phyloP scores from a whole-genome alignment of 768 basidiomycete genomes.

The Suillus spraguei region DNA sequence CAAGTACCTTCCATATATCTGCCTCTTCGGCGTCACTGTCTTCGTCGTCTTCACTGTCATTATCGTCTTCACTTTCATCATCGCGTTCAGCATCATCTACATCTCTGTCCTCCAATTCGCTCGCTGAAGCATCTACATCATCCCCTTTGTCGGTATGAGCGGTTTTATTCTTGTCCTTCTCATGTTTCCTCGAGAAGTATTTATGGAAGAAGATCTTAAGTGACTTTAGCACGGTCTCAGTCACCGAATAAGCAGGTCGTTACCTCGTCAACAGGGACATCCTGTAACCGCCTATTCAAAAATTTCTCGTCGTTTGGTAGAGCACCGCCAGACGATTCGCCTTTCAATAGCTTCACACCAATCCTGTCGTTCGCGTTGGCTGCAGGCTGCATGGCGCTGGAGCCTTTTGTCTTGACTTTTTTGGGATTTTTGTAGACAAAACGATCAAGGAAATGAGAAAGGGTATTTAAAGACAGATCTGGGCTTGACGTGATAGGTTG shows the following conservation, averaged over 20 bases:
- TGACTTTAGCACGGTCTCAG: conserved; percentile 5
- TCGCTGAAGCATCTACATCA: conserved; percentile 32
- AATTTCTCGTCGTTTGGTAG: conserved; percentile 78
- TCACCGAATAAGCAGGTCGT: conserved; percentile 21
- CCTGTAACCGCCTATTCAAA: conserved; percentile 64
- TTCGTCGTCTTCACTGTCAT: conserved; percentile 17
- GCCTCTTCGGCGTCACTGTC: conserved; percentile 48
- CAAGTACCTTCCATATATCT: conserved; percentile 87
- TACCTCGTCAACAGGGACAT: conserved; percentile 89
- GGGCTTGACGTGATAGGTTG: conserved; percentile 79
- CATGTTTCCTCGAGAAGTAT: conserved; percentile 77
- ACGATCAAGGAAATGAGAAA: conserved; percentile 93
- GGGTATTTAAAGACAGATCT: conserved; percentile 90
- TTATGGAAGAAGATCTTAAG: conserved; percentile 86
- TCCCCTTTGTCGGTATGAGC: conserved; percentile 42
- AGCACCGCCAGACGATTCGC: conserved; percentile 48
- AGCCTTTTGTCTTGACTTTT: conserved; percentile 68
- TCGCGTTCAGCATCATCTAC: conserved; percentile 27
- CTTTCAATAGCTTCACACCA: conserved; percentile 72
- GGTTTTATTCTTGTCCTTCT: conserved; percentile 50
- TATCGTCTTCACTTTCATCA: conserved; percentile 16
- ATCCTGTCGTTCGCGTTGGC: conserved; percentile 61
- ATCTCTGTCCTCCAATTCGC: conserved; percentile 30
- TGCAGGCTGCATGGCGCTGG: conserved; percentile 95
- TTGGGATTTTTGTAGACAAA: conserved; percentile 98